Percentiles rank a stretch among this genome's conserved stretches.
phyloP scores from a whole-genome alignment of 257 asterid species.

The Solanum arcanum region DNA sequence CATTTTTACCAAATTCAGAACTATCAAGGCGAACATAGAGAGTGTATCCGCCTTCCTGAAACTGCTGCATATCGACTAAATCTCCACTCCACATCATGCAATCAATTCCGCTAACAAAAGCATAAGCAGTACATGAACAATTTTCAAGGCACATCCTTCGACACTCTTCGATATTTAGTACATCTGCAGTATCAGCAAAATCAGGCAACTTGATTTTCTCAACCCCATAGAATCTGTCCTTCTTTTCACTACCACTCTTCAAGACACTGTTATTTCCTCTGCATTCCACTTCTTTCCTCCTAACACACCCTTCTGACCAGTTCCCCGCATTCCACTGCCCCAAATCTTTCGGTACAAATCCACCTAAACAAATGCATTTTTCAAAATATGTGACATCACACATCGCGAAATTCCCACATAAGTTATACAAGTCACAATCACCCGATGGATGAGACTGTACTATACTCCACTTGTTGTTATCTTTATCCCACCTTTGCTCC shows the following conservation, averaged over 20 bases:
- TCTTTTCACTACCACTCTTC: not conserved
- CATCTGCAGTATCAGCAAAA: slow-evolving; percentile 29
- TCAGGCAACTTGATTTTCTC: slow-evolving; percentile 59
- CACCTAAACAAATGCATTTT: slow-evolving; percentile 44
- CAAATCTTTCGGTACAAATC: slow-evolving; percentile 33
- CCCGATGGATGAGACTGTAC: slow-evolving; percentile 32
- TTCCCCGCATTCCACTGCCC: slow-evolving; percentile 38
- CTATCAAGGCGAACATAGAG: slow-evolving; percentile 41
- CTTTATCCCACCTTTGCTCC: slow-evolving; percentile 34
- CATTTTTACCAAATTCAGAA: slow-evolving; percentile 42
- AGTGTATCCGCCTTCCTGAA: slow-evolving; percentile 35
- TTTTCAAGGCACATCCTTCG: slow-evolving; percentile 27
- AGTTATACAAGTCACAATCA: slow-evolving; percentile 40
- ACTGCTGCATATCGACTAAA: slow-evolving; percentile 49
- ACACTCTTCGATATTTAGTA: slow-evolving; percentile 22
- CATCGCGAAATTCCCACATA: slow-evolving; percentile 51
- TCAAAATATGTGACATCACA: slow-evolving; percentile 13
- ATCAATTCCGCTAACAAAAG: slow-evolving; percentile 37
- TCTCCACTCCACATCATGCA: slow-evolving; percentile 65
- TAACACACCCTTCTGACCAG: slow-evolving; percentile 56
- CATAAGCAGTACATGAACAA: slow-evolving; percentile 65
- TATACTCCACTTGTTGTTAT: slow-evolving; percentile 21
- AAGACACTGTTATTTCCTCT: not conserved
- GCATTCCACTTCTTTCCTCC: slow-evolving; percentile 37
- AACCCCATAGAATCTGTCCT: slow-evolving; percentile 29